Evolutionary conservation across 2,329 filamentous ascomycete genomes (phyloP), one percentile per base, ranked within the genome.

Genomic region (Cercospora sp.): DNA sequence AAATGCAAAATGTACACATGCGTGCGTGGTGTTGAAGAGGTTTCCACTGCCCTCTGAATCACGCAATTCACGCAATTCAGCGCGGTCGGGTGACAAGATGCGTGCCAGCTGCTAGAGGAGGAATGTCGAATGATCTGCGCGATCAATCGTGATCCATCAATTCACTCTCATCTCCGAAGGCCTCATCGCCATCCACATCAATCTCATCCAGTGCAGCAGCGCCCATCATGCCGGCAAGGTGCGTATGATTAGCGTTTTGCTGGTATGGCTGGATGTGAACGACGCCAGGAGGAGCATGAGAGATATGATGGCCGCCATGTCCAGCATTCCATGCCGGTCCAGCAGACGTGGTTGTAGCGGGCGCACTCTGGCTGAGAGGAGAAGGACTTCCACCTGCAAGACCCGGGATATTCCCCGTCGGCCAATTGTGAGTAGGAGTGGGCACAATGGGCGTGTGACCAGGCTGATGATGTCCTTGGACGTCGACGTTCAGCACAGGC

Each of bases 161-260:
- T 74, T 83, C 81, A 69, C 81, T 83, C 26, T 78, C 81, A 53
- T 83, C 81, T 9, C 80, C 80, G 70, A 82, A 82, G 31, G 80
- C 79, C 42, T 83, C 81, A 58, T 82, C 77, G 51, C 74, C 77
- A 30, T 83, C 81, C 20, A 75, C 72, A 5, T 64, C 62, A 23
- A 58, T 64, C 58, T 79, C 78, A 45, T 78, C 77, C 59, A 83
- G 78, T 5, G 76, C 79, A 3, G 76, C 73, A 2, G 77, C 77
- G 10, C 76, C 75, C 74, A 79, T 77, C 78, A 79, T 79, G 51
- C 76, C 77, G 16, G 76, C 77, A 45, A 79, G 77, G 61, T 79
- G 76, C 18, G 75, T 76, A 12, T 71, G 69, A 45, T 72, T 70
- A 57, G 64, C 48, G 10, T 70, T 66, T 20, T 65, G 64, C 13